These are phyloP conservation scores for Suillus bovinus DNA, from an alignment of 768 basidiomycete species.

Conservation along the genomic window DNA sequence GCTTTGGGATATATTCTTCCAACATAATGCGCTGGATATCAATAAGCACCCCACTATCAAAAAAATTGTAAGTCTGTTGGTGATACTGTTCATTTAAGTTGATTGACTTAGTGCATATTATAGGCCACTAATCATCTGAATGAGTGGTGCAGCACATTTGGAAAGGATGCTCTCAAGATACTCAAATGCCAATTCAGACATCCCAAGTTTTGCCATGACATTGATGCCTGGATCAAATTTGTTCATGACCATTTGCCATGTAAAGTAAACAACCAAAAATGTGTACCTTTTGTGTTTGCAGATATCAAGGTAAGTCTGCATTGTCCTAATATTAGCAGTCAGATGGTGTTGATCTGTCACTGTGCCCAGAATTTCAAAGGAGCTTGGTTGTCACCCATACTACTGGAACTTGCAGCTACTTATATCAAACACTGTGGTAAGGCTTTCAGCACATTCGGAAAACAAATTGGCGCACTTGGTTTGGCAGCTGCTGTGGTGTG, in stretches of 20 bases:
- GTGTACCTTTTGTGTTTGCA: not conserved
- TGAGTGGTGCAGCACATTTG: not conserved
- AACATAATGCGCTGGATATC: not conserved
- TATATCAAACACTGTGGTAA: not conserved
- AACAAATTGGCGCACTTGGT: not conserved
- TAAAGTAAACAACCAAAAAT: not conserved
- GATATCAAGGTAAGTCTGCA: not conserved
- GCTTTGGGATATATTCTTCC: not conserved
- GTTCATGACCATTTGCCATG: not conserved
- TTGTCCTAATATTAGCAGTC: not conserved
- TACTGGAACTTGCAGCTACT: not conserved
- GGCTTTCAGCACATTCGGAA: not conserved
- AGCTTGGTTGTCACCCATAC: not conserved
- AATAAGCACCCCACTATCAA: not conserved
- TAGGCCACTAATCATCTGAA: not conserved
- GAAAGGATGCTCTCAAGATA: not conserved
- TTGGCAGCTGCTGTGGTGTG: not conserved
- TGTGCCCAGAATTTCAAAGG: not conserved
- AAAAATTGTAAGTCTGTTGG: too few relatives aligned
- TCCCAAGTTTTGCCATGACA: not conserved
- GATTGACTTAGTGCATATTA: too few relatives aligned
- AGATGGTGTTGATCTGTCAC: not conserved
- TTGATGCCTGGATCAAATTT: not conserved
- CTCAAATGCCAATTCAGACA: not conserved
- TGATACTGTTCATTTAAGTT: too few relatives aligned